phyloP scores from a whole-genome alignment of 805 yeast genomes.

The Cyberlindnera bimundalis region DNA sequence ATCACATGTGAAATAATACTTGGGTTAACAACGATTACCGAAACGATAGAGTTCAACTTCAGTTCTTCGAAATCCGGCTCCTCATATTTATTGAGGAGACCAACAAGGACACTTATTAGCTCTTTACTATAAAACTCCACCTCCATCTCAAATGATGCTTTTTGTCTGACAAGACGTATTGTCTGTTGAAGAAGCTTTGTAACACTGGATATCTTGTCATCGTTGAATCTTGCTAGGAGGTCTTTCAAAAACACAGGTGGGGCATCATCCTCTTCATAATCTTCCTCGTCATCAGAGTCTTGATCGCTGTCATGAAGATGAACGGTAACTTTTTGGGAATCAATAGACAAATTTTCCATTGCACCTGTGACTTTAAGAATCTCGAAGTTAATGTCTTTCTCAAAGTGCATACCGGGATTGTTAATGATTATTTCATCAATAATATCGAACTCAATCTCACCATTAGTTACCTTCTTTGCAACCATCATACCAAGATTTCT shows the following conservation, averaged over 20 bases:
- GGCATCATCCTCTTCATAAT: conserved; percentile 32
- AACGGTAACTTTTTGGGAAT: conserved; percentile 10
- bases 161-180: conserved; percentile 56
- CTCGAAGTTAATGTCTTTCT: conserved; percentile 13
- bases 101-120: conserved; percentile 48
- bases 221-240: conserved; percentile 51
- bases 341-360: conserved; percentile 11
- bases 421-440: conserved; percentile 20
- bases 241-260: conserved; percentile 76
- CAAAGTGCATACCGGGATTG: conserved; percentile 2
- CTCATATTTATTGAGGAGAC: conserved; percentile 54
- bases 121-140: conserved; percentile 54
- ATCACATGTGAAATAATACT: conserved; percentile 36
- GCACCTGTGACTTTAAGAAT: conserved; percentile 14
- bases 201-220: conserved; percentile 40
- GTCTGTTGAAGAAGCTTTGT: conserved; percentile 45
- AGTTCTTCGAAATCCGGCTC: conserved; percentile 59
- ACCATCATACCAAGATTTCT: conserved; percentile 54
- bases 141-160: conserved; percentile 57
- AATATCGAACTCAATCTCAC: conserved; percentile 29
- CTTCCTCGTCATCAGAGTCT: conserved; percentile 27
- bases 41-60: conserved; percentile 60
- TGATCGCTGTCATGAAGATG: conserved; percentile 29
- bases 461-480: conserved; percentile 44
- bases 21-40: conserved; percentile 58